Conservation (phyloP, 179 eudicot species). For the Drosera spatulata region DNA sequence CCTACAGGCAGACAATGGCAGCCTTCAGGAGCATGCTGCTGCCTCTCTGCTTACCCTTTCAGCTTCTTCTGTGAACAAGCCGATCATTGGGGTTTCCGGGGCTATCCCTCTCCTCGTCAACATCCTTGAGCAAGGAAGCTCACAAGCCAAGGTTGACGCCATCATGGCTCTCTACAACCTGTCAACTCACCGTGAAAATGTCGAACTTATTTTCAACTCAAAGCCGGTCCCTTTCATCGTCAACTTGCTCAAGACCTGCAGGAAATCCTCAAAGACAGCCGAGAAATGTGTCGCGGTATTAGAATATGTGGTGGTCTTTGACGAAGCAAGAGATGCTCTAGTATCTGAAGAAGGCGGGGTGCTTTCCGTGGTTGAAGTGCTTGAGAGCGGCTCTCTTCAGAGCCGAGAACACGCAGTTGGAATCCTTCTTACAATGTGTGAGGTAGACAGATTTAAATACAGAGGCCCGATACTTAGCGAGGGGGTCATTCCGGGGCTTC, state of each 20-base stretch:
- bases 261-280: conserved; percentile 63
- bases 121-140: conserved; percentile 38
- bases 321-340: conserved; percentile 50
- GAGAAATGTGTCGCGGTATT: conserved; percentile 84
- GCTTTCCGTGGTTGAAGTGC: conserved; percentile 79
- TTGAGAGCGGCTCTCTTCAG: conserved; percentile 72
- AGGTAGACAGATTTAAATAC: conserved; percentile 56
- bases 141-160: conserved; percentile 75
- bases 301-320: conserved; percentile 55
- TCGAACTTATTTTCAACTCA: conserved; percentile 36
- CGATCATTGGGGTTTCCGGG: conserved; percentile 62
- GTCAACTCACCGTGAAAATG: conserved; percentile 51
- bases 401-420: conserved; percentile 95
- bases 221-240: conserved; percentile 55
- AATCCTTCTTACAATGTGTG: conserved; percentile 69
- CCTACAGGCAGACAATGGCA: conserved; percentile 37
- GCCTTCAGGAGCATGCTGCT: conserved; percentile 72
- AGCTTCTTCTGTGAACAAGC: conserved; percentile 77
- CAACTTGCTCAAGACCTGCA: conserved; percentile 51
- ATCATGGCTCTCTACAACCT: conserved; percentile 87
- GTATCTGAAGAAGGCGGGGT: conserved; percentile 78
- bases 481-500: conserved; percentile 94
- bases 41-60: conserved; percentile 84
- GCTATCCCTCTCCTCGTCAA: conserved; percentile 76
- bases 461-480: conserved; percentile 74